Conservation (phyloP, 805 yeast species). For the Starmerella apicola region DNA sequence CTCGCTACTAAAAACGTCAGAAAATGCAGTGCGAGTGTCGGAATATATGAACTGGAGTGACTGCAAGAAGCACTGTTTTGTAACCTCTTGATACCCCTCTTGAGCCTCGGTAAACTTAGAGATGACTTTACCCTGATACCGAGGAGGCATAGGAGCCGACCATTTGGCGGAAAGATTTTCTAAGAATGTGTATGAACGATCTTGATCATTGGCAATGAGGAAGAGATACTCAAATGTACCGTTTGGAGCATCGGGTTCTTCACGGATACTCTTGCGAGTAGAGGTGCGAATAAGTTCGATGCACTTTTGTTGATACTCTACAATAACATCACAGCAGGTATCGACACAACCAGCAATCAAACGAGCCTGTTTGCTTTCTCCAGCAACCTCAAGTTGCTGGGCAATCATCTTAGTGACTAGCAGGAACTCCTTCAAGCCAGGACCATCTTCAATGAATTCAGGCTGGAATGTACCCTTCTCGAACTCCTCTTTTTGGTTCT, state of each 20-base stretch:
- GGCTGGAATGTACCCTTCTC: constrained; percentile 59
- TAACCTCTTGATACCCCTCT: constrained; percentile 68
- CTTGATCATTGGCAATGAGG: constrained; percentile 77
- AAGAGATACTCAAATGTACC: constrained; percentile 71
- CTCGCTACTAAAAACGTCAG: constrained; percentile 45
- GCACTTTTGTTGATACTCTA: constrained; percentile 54
- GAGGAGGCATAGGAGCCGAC: constrained; percentile 52
- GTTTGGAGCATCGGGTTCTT: constrained; percentile 39
- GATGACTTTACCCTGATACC: constrained; percentile 48
- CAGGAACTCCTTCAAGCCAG: constrained; percentile 64
- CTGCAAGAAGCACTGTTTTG: constrained; percentile 48
- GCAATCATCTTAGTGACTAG: constrained; percentile 70
- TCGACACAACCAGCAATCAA: constrained; percentile 68
- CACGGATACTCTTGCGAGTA: constrained; percentile 26
- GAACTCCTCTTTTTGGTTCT: constrained; percentile 57
- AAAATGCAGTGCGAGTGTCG: constrained; percentile 54
- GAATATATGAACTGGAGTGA: constrained; percentile 52
- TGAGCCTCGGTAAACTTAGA: constrained; percentile 48
- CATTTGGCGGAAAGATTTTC: constrained; percentile 59
- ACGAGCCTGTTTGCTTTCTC: constrained; percentile 69
- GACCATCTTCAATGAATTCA: constrained; percentile 50
- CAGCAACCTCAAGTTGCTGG: constrained; percentile 83
- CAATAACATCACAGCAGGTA: constrained; percentile 51
- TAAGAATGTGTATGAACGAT: constrained; percentile 53
- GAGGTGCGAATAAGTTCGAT: constrained; percentile 36